Evolutionary conservation across 1,139 yeast genomes (phyloP), one percentile per base, ranked within the genome.

Genomic region (Magnusiomyces ingens): DNA sequence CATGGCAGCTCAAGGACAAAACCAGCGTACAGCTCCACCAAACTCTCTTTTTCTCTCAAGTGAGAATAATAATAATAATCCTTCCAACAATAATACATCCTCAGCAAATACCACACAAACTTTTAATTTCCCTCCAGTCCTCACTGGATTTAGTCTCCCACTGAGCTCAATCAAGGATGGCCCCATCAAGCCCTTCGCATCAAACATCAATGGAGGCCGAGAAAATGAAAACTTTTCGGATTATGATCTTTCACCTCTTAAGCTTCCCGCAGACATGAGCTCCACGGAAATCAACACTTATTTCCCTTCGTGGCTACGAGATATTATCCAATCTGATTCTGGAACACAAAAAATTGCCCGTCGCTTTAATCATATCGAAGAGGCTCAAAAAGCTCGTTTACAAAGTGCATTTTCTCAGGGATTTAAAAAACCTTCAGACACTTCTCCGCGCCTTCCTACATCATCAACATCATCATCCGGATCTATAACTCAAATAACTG

Each of bases 291-390:
- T 61, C 41, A 45, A 52, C 17, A 48, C 43, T 4, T 50, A 57
- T 35, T 60, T 69, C 49, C 76, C 77, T 1, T 48, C 48, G 3
- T 73, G 76, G 76, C 61, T 74, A 17, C 63, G 58, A 36, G 59
- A 62, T 2, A 61, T 67, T 4, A 59, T 66, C 5, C 52, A 56
- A 19, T 63, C 62, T 12, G 54, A 63, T 6, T 53, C 56, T 12
- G 72, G 71, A 11, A 64, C 72, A 10, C 62, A 62, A 48, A 57
- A 59, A 8, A 61, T 75, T 15, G 71, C 75, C 3, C 66, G 66
- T 46, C 62, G 65, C 49, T 75, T 75, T 58, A 57, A 63, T 37
- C 63, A 64, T 35, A 65, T 75, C 48, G 77, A 69, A 58, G 59
- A 64, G 49, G 67, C 68, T 13, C 78, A 73, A 55, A 67, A 66